Conservation (phyloP, 768 basidiomycete species). For the Paxillus rubicundulus region DNA sequence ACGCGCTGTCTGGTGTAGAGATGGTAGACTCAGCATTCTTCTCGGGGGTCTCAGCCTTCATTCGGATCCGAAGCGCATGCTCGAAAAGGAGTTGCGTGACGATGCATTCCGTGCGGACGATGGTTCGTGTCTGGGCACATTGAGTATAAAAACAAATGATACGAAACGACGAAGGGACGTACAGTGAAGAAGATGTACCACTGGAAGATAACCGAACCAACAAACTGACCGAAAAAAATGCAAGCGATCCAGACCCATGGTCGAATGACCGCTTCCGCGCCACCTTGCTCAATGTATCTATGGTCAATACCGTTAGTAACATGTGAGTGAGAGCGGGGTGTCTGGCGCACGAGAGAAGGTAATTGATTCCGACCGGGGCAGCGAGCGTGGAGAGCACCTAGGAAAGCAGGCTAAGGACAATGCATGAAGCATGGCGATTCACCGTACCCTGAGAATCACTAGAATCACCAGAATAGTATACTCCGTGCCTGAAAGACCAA, state of each 20-base stretch:
- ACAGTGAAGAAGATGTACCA: slow-evolving; percentile 47
- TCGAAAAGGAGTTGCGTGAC: slow-evolving; percentile 54
- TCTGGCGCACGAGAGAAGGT: slow-evolving; percentile 26
- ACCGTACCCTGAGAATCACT: slow-evolving; percentile 7
- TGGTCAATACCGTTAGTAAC: not conserved
- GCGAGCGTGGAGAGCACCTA: slow-evolving; percentile 24
- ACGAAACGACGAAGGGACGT: not conserved
- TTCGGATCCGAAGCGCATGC: slow-evolving; percentile 58
- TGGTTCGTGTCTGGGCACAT: slow-evolving; percentile 35
- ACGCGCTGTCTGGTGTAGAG: slow-evolving; percentile 10
- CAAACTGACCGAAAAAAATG: slow-evolving; percentile 48
- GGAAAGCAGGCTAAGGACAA: not conserved
- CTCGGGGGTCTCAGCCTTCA: slow-evolving; percentile 16
- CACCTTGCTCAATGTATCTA: slow-evolving; percentile 58
- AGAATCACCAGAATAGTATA: slow-evolving; percentile 3
- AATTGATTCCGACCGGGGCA: slow-evolving; percentile 31
- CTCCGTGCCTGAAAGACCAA: slow-evolving; percentile 1
- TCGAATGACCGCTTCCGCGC: slow-evolving; percentile 44
- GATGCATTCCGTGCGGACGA: slow-evolving; percentile 50
- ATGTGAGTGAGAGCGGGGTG: not conserved
- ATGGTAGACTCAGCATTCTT: slow-evolving; percentile 1
- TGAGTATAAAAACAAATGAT: not conserved
- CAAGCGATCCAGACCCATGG: slow-evolving; percentile 70
- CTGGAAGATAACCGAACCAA: slow-evolving; percentile 46
- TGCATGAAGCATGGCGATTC: not conserved